Evolutionary conservation across 805 yeast genomes (phyloP).

Genomic region (Saccharomycopsis babjevae): DNA sequence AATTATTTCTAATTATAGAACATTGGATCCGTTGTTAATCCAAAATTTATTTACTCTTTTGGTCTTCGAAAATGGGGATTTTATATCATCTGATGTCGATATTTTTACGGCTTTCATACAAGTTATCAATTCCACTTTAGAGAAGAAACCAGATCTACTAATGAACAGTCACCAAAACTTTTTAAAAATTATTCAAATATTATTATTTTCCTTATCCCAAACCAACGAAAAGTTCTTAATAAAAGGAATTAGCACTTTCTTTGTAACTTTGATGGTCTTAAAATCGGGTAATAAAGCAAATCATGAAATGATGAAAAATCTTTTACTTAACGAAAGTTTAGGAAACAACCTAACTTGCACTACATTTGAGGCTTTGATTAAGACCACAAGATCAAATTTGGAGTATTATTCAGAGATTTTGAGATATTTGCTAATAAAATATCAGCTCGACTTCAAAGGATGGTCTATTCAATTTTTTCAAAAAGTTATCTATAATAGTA

Average conservation of each 20-base stretch:
- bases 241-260: slow-evolving; percentile 41
- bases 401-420: slow-evolving; percentile 47
- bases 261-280: slow-evolving; percentile 38
- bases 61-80: not conserved
- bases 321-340: slow-evolving; percentile 24
- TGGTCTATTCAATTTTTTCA: slow-evolving; percentile 29
- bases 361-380: slow-evolving; percentile 37
- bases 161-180: not conserved
- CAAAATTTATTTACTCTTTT: not conserved
- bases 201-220: slow-evolving; percentile 12
- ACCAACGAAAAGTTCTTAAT: slow-evolving; percentile 42
- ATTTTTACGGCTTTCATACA: slow-evolving; percentile 3
- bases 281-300: slow-evolving; percentile 37
- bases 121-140: slow-evolving; percentile 1
- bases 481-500: not conserved
- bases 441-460: slow-evolving; percentile 35
- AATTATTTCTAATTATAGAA: slow-evolving; percentile 27
- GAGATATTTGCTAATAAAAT: slow-evolving; percentile 39
- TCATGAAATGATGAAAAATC: slow-evolving; percentile 26
- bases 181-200: not conserved
- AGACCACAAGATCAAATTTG: slow-evolving; percentile 46
- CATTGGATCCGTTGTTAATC: slow-evolving; percentile 17
- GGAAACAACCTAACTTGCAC: slow-evolving; percentile 26
- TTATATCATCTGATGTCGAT: slow-evolving; percentile 11
- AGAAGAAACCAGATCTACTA: slow-evolving; percentile 13